These are phyloP conservation scores for Penicillium cinerascens DNA, from an alignment of 495 filamentous ascomycete species.

Conservation along the genomic window DNA sequence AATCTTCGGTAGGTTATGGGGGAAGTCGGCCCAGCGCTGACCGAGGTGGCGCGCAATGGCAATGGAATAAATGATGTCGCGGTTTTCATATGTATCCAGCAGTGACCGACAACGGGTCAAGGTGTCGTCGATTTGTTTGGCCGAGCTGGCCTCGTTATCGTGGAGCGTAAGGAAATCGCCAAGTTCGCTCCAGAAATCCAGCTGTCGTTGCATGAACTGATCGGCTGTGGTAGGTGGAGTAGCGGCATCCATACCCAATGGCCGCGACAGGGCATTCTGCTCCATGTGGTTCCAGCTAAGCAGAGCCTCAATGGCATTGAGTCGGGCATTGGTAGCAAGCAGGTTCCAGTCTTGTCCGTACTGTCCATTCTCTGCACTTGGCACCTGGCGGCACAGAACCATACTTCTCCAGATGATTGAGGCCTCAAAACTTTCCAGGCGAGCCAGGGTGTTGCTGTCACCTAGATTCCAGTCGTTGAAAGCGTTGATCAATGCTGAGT, in stretches of 20 bases:
- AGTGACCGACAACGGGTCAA: conserved; percentile 60
- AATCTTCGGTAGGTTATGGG: conserved; percentile 54
- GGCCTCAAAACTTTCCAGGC: conserved; percentile 62
- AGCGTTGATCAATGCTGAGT: conserved; percentile 56
- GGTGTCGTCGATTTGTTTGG: conserved; percentile 60
- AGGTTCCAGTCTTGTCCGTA: conserved; percentile 50
- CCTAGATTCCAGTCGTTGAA: conserved; percentile 42
- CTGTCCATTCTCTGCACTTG: conserved; percentile 35
- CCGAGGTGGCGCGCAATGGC: conserved; percentile 74
- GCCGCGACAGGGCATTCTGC: conserved; percentile 52
- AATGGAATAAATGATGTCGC: conserved; percentile 90
- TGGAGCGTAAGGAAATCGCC: conserved; percentile 66
- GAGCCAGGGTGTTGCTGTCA: conserved; percentile 41
- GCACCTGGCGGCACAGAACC: conserved; percentile 44
- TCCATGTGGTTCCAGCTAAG: conserved; percentile 64
- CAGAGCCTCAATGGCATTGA: conserved; percentile 72
- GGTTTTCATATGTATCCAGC: conserved; percentile 76
- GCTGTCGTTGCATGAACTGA: conserved; percentile 56
- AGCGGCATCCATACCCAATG: conserved; percentile 37
- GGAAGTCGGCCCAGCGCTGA: conserved; percentile 61
- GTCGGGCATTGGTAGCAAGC: conserved; percentile 58
- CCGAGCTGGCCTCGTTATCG: conserved; percentile 56
- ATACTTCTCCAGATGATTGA: conserved; percentile 69
- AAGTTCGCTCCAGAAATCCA: conserved; percentile 78
- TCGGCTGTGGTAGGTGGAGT: conserved; percentile 41